Evolutionary conservation across 2,329 filamentous ascomycete species (phyloP).

Genomic region (Sarocladiaceae sp.): DNA sequence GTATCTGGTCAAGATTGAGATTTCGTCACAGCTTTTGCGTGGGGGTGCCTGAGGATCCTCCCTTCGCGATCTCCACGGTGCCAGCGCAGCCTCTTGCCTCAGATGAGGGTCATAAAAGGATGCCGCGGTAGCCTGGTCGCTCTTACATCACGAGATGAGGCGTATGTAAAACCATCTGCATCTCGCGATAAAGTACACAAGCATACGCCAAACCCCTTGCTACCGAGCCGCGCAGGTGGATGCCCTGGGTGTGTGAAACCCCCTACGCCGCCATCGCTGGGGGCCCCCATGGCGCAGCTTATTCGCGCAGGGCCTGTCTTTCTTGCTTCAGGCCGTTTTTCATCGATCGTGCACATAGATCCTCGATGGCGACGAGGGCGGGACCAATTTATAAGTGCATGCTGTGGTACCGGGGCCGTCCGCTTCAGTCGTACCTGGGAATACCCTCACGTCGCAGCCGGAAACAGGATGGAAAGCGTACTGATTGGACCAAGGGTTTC

Average conservation of each 20-base stretch:
- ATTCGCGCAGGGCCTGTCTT: slow-evolving; percentile 4
- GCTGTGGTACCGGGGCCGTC: neutral
- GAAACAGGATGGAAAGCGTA: neutral
- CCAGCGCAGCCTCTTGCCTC: no score
- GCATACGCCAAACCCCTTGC: neutral
- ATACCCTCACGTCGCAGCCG: neutral
- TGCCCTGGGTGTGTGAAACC: neutral
- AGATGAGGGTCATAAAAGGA: no score
- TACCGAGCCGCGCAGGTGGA: neutral
- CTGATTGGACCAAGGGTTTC: neutral
- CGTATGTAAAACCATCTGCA: neutral
- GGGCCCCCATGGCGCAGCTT: neutral
- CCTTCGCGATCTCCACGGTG: no score
- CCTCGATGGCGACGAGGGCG: neutral
- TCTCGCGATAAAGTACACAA: neutral
- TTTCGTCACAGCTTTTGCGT: neutral
- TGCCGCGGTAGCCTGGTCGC: no score
- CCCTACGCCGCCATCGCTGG: neutral
- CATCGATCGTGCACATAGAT: slow-evolving; percentile 6
- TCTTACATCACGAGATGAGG: no score
- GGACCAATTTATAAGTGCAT: neutral
- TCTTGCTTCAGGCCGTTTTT: neutral
- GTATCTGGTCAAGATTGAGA: neutral
- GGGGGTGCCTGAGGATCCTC: no score
- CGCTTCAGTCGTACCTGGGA: neutral